A percentile compares a stretch with the other conserved stretches of the same genome.
These are phyloP conservation scores for Nasturtium officinale DNA, from an alignment of 345 rosid genomes.

Conservation along the genomic window DNA sequence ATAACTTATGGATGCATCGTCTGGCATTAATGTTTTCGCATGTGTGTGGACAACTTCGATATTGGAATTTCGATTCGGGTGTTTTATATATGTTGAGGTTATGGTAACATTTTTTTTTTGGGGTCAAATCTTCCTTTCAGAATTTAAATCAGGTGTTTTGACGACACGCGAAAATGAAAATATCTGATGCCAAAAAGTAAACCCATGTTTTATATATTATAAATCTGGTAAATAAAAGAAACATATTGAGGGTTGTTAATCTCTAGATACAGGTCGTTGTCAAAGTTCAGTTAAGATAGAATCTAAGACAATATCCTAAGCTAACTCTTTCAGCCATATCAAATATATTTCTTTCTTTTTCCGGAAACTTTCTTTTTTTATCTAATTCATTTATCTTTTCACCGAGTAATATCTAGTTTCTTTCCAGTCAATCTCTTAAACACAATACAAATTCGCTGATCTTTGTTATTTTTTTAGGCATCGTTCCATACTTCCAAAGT, in stretches of 20 bases:
- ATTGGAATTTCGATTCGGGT: neutral
- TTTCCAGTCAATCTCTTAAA: neutral
- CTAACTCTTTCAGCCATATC: constrained; percentile 49
- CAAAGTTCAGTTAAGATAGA: constrained; percentile 43
- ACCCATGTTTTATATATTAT: neutral
- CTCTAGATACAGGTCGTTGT: constrained; percentile 45
- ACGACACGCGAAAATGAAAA: neutral
- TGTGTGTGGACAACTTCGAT: neutral
- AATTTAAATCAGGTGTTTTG: neutral
- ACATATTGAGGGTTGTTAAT: constrained; percentile 37
- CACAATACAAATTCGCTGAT: neutral
- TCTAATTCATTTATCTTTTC: constrained; percentile 3
- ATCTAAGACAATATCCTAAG: constrained; percentile 49
- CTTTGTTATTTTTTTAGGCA: neutral
- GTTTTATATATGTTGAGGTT: neutral
- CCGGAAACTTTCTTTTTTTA: constrained; percentile 28
- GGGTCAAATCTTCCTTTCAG: neutral
- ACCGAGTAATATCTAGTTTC: constrained; percentile 9
- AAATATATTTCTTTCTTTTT: constrained; percentile 42
- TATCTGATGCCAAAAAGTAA: neutral
- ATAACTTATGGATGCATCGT: neutral
- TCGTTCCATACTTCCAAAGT: neutral
- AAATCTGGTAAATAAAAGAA: constrained; percentile 26
- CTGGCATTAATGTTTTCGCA: neutral
- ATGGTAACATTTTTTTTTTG: too few relatives aligned